A percentile compares a stretch with the other conserved stretches of the same genome.
These are phyloP conservation scores for Gynandropsis gynandra DNA, from an alignment of 345 rosid species.

Conservation along the genomic window DNA sequence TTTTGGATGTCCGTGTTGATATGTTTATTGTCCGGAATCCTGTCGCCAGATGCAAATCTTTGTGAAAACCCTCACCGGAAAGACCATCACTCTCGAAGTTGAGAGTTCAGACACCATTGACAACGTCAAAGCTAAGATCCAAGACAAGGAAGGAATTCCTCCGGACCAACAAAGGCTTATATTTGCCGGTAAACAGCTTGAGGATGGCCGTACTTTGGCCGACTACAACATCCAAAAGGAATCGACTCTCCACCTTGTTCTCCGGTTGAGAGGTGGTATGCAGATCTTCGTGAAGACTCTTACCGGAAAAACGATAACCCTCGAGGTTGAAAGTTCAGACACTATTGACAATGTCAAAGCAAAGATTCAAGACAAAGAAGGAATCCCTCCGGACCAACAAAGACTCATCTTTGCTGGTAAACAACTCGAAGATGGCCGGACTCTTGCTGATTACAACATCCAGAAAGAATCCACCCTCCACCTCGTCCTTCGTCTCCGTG, in stretches of 20 bases:
- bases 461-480: conserved; percentile 5
- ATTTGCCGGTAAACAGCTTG: neutral
- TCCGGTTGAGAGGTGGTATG: conserved; percentile 1
- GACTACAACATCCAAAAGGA: conserved; percentile 1
- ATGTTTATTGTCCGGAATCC: too few species aligned
- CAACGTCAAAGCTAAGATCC: neutral
- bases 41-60: conserved; percentile 1
- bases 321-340: conserved; percentile 4
- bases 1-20: neutral
- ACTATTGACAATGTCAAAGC: conserved; percentile 9
- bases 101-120: neutral
- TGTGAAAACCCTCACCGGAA: conserved; percentile 5
- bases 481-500: neutral
- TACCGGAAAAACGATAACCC: conserved; percentile 4
- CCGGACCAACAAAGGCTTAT: neutral
- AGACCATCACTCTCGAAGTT: conserved; percentile 7
- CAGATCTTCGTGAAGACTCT: conserved; percentile 17
- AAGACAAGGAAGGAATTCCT: neutral
- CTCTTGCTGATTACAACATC: conserved; percentile 11
- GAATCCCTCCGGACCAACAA: conserved; percentile 1
- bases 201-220: neutral
- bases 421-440: conserved; percentile 5
- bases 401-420: conserved; percentile 14
- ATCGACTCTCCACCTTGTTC: neutral
- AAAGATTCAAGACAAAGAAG: conserved; percentile 15